Evolutionary conservation across 2,329 filamentous ascomycete species (phyloP).

Genomic region (Microsporum canis): DNA sequence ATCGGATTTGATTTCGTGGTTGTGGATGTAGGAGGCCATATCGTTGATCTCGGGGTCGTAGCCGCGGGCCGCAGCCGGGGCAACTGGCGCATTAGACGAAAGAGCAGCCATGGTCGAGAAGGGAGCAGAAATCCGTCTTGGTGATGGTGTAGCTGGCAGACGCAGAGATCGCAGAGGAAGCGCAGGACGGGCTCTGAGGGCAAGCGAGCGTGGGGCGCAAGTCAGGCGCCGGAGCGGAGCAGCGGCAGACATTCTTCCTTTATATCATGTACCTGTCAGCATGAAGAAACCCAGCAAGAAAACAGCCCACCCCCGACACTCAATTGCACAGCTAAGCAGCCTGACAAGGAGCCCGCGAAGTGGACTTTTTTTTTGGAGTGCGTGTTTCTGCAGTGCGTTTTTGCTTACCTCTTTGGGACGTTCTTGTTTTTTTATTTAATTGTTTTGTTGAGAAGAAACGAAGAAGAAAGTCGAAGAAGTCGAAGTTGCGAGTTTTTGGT

Average conservation of each 20-base stretch:
- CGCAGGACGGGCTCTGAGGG: conserved; percentile 30
- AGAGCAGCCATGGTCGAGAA: conserved; percentile 37
- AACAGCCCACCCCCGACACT: not conserved
- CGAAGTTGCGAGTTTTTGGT: not conserved
- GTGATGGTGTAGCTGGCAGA: conserved; percentile 25
- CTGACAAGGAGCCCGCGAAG: not conserved
- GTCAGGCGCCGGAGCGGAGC: conserved; percentile 33
- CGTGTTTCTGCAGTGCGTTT: too few species aligned
- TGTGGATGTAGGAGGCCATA: conserved; percentile 90
- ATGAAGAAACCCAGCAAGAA: conserved; percentile 21
- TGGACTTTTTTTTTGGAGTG: too few species aligned
- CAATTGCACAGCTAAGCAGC: not conserved
- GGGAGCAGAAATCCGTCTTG: conserved; percentile 21
- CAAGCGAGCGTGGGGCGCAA: conserved; percentile 33
- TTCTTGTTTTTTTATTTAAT: too few species aligned
- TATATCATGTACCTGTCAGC: not conserved
- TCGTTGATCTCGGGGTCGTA: conserved; percentile 92
- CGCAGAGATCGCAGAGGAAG: conserved; percentile 32
- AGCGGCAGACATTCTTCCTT: conserved; percentile 28
- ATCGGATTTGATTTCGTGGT: conserved; percentile 80
- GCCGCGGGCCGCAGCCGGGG: conserved; percentile 36
- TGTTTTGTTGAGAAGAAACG: conserved; percentile 20
- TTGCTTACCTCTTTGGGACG: too few species aligned
- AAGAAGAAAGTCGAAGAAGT: conserved; percentile 7
- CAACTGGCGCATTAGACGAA: conserved; percentile 26